Percentiles rank a stretch among this genome's conserved stretches.
Conservation (phyloP, 1,284 basidiomycete species). For the Tilletia horrida region DNA sequence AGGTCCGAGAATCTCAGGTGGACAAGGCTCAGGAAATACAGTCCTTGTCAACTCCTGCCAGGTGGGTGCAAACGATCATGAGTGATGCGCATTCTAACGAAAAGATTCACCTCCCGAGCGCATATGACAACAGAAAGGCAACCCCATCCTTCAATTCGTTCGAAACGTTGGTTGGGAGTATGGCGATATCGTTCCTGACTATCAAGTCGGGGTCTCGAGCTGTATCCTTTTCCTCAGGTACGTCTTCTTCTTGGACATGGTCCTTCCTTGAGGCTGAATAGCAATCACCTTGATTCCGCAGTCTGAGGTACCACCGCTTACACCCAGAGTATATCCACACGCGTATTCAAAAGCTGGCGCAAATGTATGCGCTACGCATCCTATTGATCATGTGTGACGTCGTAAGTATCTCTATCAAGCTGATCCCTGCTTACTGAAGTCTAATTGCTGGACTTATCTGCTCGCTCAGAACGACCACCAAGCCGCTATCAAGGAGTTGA, state of each 20-base stretch:
- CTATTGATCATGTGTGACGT: slow-evolving; percentile 90
- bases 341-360: slow-evolving; percentile 79
- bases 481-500: slow-evolving; percentile 83
- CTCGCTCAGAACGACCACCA: slow-evolving; percentile 74
- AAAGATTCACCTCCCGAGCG: neutral
- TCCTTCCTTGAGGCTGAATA: neutral
- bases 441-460: neutral
- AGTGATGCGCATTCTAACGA: too few relatives aligned
- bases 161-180: slow-evolving; percentile 89
- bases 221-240: slow-evolving; percentile 45
- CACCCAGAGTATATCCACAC: slow-evolving; percentile 95
- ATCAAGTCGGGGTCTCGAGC: slow-evolving; percentile 45
- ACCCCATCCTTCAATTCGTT: slow-evolving; percentile 79
- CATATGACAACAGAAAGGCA: slow-evolving; percentile 66
- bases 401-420: slow-evolving; percentile 60
- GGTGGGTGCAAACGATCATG: slow-evolving; percentile 1
- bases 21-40: slow-evolving; percentile 34
- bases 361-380: slow-evolving; percentile 76
- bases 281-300: slow-evolving; percentile 52
- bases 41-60: slow-evolving; percentile 44
- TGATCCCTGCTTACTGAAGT: neutral
- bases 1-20: slow-evolving; percentile 7
- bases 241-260: neutral
- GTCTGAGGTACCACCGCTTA: slow-evolving; percentile 87
- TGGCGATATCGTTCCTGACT: slow-evolving; percentile 83